phyloP scores from a whole-genome alignment of 306 rosid species.

The Pyrus betulifolia region DNA sequence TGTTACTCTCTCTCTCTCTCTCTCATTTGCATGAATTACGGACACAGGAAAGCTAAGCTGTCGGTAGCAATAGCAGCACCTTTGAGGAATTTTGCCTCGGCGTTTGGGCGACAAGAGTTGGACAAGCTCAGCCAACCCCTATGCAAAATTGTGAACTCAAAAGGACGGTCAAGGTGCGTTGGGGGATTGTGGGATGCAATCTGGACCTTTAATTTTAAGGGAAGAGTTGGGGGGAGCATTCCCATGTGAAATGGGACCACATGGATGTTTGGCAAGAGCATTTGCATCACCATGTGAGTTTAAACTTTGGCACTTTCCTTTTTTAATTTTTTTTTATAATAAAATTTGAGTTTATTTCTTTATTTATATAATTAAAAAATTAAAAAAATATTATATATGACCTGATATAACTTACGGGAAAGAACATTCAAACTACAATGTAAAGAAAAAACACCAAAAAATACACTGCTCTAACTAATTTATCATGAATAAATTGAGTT shows the following conservation, averaged over 20 bases:
- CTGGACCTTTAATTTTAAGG: conserved; percentile 36
- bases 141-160: conserved; percentile 23
- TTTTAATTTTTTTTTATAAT: too few relatives aligned
- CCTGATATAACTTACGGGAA: too few relatives aligned
- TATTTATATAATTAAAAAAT: too few relatives aligned
- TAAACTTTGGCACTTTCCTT: neutral
- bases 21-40: conserved; percentile 42
- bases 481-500: too few relatives aligned
- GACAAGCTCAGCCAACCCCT: conserved; percentile 62
- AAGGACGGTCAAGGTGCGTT: conserved; percentile 44
- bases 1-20: neutral
- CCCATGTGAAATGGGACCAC: conserved; percentile 48
- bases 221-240: conserved; percentile 33
- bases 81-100: conserved; percentile 53
- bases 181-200: conserved; percentile 35
- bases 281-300: conserved; percentile 37
- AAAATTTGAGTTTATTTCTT: too few relatives aligned
- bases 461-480: too few relatives aligned
- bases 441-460: too few relatives aligned
- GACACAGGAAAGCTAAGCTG: conserved; percentile 71
- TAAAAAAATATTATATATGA: too few relatives aligned
- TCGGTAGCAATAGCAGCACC: conserved; percentile 73
- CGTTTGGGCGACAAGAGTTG: conserved; percentile 55
- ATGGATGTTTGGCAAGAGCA: conserved; percentile 27
- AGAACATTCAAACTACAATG: too few relatives aligned